phyloP scores from a whole-genome alignment of 495 filamentous ascomycete genomes.

The Hyaloscypha bicolor region DNA sequence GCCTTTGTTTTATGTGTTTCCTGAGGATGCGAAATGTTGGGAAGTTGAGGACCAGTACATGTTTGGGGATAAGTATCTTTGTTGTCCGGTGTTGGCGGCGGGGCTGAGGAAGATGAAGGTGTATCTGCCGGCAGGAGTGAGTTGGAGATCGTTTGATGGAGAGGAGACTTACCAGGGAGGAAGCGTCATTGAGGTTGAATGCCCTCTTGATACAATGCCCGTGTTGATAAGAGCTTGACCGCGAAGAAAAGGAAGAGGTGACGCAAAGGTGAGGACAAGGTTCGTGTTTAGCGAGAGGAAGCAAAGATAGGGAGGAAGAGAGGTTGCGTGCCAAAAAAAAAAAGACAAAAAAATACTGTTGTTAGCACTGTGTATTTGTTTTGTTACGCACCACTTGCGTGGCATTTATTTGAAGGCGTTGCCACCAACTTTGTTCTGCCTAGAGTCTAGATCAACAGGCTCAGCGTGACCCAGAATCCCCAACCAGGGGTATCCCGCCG shows the following conservation, averaged over 20 bases:
- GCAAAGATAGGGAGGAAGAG: too few relatives aligned
- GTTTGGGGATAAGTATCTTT: conserved; percentile 55
- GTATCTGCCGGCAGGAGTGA: conserved; percentile 49
- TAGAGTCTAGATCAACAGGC: too few relatives aligned
- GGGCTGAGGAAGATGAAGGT: conserved; percentile 44
- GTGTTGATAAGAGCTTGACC: conserved; percentile 39
- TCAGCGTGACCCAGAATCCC: too few relatives aligned
- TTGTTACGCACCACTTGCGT: too few relatives aligned
- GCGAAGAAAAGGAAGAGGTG: too few relatives aligned
- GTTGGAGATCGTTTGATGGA: conserved; percentile 45
- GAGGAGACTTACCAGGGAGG: conserved; percentile 38
- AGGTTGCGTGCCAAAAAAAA: too few relatives aligned
- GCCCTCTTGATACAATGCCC: conserved; percentile 54
- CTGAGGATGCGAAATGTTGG: conserved; percentile 49
- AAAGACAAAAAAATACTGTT: conserved; percentile 3
- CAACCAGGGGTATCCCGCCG: too few relatives aligned
- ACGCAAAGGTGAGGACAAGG: too few relatives aligned
- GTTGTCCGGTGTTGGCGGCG: conserved; percentile 50
- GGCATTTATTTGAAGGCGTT: too few relatives aligned
- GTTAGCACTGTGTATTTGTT: too few relatives aligned
- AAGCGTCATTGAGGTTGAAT: conserved; percentile 42
- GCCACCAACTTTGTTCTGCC: too few relatives aligned
- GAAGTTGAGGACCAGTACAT: conserved; percentile 55
- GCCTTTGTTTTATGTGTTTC: conserved; percentile 60
- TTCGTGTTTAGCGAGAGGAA: too few relatives aligned